Evolutionary conservation across 345 rosid genomes (phyloP).

Genomic region (Populus ilicifolia): DNA sequence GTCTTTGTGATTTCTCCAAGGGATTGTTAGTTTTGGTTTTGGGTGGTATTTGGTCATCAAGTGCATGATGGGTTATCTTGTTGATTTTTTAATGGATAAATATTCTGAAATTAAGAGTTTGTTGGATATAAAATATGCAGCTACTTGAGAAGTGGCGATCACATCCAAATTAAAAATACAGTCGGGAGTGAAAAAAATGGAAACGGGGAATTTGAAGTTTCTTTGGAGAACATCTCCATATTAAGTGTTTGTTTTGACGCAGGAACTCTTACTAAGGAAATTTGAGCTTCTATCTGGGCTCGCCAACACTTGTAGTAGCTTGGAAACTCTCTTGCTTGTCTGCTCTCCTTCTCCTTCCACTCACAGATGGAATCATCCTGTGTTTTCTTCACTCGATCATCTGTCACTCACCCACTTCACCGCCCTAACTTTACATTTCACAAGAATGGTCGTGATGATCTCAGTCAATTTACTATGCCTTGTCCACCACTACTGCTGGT

Average conservation of each 20-base stretch:
- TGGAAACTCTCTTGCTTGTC: slow-evolving; percentile 57
- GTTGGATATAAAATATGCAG: slow-evolving; percentile 13
- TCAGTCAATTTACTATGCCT: slow-evolving; percentile 45
- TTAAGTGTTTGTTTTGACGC: slow-evolving; percentile 91
- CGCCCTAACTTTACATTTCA: slow-evolving; percentile 38
- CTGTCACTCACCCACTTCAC: slow-evolving; percentile 52
- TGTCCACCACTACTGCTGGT: slow-evolving; percentile 47
- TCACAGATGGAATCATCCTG: slow-evolving; percentile 60
- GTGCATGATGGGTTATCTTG: background rate
- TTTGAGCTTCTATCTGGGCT: slow-evolving; percentile 60
- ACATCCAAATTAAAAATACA: background rate
- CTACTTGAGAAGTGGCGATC: slow-evolving; percentile 12
- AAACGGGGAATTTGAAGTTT: slow-evolving; percentile 22
- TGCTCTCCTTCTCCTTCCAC: slow-evolving; percentile 58
- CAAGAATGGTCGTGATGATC: slow-evolving; percentile 47
- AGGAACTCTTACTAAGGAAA: slow-evolving; percentile 67
- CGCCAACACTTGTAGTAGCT: slow-evolving; percentile 52
- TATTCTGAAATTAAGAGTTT: background rate
- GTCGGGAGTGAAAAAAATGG: slow-evolving; percentile 25
- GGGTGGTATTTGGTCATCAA: background rate
- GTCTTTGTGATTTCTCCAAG: background rate
- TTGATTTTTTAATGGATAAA: background rate
- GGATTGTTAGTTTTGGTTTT: background rate
- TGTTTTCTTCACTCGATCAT: slow-evolving; percentile 50
- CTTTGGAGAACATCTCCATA: slow-evolving; percentile 33